Evolutionary conservation across 495 filamentous ascomycete genomes (phyloP).

Genomic region (Parmelia sp.): DNA sequence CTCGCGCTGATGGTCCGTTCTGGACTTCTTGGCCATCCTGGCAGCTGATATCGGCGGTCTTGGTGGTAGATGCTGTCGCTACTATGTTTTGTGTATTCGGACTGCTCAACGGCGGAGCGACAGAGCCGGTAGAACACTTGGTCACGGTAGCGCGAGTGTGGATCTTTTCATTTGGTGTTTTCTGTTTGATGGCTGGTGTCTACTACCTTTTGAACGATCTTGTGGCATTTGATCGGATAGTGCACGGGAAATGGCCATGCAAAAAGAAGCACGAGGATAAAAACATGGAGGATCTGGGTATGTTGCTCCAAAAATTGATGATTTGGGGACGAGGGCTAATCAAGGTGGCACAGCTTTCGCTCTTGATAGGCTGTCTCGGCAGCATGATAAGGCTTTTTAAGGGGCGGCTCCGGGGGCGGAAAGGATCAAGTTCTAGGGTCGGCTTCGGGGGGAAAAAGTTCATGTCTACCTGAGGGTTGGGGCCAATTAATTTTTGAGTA

Average conservation of each 20-base stretch:
- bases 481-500: not conserved
- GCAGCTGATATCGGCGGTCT: slow-evolving; percentile 68
- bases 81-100: slow-evolving; percentile 80
- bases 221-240: slow-evolving; percentile 76
- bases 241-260: slow-evolving; percentile 72
- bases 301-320: slow-evolving; percentile 30
- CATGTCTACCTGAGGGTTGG: not conserved
- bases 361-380: slow-evolving; percentile 75
- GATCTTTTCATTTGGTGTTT: slow-evolving; percentile 82
- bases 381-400: slow-evolving; percentile 60
- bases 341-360: slow-evolving; percentile 57
- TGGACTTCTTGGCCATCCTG: slow-evolving; percentile 80
- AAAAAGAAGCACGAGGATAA: slow-evolving; percentile 70
- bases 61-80: slow-evolving; percentile 73
- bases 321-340: slow-evolving; percentile 1
- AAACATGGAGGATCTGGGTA: slow-evolving; percentile 79
- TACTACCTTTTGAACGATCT: slow-evolving; percentile 76
- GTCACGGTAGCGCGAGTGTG: slow-evolving; percentile 79
- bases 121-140: slow-evolving; percentile 43
- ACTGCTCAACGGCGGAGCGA: slow-evolving; percentile 61
- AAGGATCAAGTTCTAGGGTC: not conserved
- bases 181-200: slow-evolving; percentile 59
- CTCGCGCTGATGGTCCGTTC: slow-evolving; percentile 75
- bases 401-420: not conserved
- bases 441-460: not conserved